Conservation (phyloP, 495 filamentous ascomycete genomes). For the Pyrenula massariospora region DNA sequence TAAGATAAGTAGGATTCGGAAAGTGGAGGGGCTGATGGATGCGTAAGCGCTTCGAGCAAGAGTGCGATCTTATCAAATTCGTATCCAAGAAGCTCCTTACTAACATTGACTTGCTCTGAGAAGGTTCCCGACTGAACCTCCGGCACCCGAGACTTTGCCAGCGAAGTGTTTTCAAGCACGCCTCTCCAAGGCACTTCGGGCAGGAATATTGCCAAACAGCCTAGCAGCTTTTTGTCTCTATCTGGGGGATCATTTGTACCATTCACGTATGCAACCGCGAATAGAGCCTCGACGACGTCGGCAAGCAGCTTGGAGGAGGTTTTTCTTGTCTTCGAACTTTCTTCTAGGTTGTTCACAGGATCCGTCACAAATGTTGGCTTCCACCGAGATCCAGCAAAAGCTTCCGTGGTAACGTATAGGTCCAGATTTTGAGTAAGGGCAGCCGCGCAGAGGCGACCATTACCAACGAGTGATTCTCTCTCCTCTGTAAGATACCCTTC, state of each 20-base stretch:
- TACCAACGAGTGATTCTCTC: constrained; percentile 63
- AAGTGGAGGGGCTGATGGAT: constrained; percentile 48
- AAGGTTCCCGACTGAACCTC: constrained; percentile 1
- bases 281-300: constrained; percentile 79
- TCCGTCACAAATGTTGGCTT: constrained; percentile 47
- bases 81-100: constrained; percentile 53
- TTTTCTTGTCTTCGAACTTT: constrained; percentile 11
- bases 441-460: constrained; percentile 53
- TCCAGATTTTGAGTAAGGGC: constrained; percentile 55
- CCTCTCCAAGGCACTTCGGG: constrained; percentile 47
- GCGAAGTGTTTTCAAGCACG: constrained; percentile 14
- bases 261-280: constrained; percentile 65
- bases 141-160: constrained; percentile 7
- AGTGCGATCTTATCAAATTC: constrained; percentile 57
- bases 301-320: constrained; percentile 74
- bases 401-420: constrained; percentile 56
- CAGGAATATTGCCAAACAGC: constrained; percentile 53
- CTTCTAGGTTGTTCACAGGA: constrained; percentile 9
- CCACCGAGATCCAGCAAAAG: constrained; percentile 66
- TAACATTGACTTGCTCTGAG: constrained; percentile 21
- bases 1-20: constrained; percentile 35
- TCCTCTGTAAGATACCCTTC: constrained; percentile 64
- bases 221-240: constrained; percentile 36
- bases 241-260: constrained; percentile 40
- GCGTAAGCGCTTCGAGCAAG: constrained; percentile 77